Conservation (phyloP, 78 protist genomes). For the Emiliania huxleyi region DNA sequence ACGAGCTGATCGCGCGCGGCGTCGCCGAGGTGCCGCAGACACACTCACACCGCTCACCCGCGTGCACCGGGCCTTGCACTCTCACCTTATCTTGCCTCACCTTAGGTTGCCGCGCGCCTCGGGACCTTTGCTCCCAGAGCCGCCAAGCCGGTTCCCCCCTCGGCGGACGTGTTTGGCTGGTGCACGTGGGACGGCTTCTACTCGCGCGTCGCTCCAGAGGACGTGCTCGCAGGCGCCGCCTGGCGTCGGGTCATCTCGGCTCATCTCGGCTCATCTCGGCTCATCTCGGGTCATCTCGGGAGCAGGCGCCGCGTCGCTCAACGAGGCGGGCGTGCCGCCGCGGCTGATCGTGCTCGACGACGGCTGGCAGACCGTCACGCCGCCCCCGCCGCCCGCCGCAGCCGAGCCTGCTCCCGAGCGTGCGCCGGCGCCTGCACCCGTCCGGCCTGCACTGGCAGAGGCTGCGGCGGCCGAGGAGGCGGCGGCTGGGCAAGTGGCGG, state of each 20-base stretch:
- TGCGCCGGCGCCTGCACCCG: not conserved
- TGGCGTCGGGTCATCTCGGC: no score
- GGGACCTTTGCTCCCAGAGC: constrained; percentile 28
- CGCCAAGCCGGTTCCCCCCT: not conserved
- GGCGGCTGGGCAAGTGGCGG: no score
- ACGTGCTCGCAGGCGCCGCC: constrained; percentile 2
- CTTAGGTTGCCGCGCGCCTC: no score
- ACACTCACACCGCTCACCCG: no score
- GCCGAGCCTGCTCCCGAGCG: not conserved
- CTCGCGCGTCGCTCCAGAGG: constrained; percentile 11
- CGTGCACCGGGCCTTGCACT: no score
- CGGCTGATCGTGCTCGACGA: constrained; percentile 33
- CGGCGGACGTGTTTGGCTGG: constrained; percentile 43
- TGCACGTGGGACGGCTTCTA: constrained; percentile 58
- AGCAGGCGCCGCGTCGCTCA: constrained; percentile 8
- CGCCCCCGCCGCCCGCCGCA: not conserved
- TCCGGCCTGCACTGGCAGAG: no score
- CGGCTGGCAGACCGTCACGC: constrained; percentile 41
- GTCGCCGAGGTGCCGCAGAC: constrained; percentile 1
- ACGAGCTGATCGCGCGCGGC: not conserved
- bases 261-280: no score
- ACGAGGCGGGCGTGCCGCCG: constrained; percentile 22
- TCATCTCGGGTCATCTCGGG: no score
- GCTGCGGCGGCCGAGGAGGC: not conserved
- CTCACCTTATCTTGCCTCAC: no score